Evolutionary conservation across 208 protist genomes (phyloP).

Genomic region (Lotmaria passim): DNA sequence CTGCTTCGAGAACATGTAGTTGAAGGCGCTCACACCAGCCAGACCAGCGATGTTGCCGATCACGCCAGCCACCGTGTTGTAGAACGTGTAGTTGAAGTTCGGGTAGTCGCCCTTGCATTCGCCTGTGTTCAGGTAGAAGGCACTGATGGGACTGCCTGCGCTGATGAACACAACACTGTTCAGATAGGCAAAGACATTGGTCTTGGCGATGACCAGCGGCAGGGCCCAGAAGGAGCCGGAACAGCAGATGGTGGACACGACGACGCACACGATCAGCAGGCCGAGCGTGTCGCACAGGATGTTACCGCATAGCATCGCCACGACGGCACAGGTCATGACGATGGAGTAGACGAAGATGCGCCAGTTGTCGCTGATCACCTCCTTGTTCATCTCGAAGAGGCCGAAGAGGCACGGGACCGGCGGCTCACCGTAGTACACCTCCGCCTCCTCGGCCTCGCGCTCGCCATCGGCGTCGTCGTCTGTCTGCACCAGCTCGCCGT

Average conservation of each 20-base stretch:
- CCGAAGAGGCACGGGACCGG: slow-evolving; percentile 37
- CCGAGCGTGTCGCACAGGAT: slow-evolving; percentile 43
- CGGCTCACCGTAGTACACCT: slow-evolving; percentile 20
- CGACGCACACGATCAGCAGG: slow-evolving; percentile 40
- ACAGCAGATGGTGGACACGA: slow-evolving; percentile 49
- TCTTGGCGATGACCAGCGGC: slow-evolving; percentile 60
- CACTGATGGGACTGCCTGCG: slow-evolving; percentile 39
- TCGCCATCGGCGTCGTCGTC: slow-evolving; percentile 3
- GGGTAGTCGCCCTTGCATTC: slow-evolving; percentile 56
- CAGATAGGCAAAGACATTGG: slow-evolving; percentile 64
- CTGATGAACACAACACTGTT: slow-evolving; percentile 47
- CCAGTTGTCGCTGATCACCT: slow-evolving; percentile 56
- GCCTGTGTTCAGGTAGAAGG: slow-evolving; percentile 54
- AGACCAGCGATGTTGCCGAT: slow-evolving; percentile 51
- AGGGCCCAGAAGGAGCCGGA: slow-evolving; percentile 57
- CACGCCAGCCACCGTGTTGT: slow-evolving; percentile 51
- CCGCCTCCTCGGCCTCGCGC: not conserved
- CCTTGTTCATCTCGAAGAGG: slow-evolving; percentile 67
- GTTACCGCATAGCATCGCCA: slow-evolving; percentile 50
- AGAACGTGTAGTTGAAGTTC: slow-evolving; percentile 76
- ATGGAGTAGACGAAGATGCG: slow-evolving; percentile 51
- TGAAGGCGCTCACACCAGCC: slow-evolving; percentile 52
- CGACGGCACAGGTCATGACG: slow-evolving; percentile 51
- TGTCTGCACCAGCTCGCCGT: slow-evolving; percentile 15
- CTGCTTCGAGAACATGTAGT: slow-evolving; percentile 58